A percentile compares a stretch with the other conserved stretches of the same genome.
phyloP scores from a whole-genome alignment of 2,329 filamentous ascomycete species.

The Fusarium verrucosum region DNA sequence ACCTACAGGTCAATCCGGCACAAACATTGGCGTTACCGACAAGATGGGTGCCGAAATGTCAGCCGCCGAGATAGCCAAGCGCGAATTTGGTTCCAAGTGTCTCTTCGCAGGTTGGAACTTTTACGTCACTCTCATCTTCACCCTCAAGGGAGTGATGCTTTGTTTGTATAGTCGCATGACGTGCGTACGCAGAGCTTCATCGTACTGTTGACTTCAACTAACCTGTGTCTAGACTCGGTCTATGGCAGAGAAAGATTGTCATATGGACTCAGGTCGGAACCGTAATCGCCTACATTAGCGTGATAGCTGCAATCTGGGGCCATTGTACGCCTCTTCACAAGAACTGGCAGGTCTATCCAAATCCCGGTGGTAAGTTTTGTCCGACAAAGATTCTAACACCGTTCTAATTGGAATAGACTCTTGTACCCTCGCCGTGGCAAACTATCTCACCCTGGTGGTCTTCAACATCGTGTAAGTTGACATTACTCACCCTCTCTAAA shows the following conservation, averaged over 20 bases:
- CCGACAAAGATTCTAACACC: accelerated
- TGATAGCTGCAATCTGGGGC: slow-evolving; percentile 48
- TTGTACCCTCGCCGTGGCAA: slow-evolving; percentile 50
- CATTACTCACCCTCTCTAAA: too few species aligned
- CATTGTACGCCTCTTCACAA: slow-evolving; percentile 51
- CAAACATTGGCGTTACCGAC: slow-evolving; percentile 50
- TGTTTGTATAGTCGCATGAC: slow-evolving; percentile 56
- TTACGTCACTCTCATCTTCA: slow-evolving; percentile 55
- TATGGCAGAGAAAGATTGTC: slow-evolving; percentile 51
- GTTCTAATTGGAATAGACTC: slow-evolving; percentile 36
- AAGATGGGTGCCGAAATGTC: slow-evolving; percentile 46
- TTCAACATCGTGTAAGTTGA: slow-evolving; percentile 49
- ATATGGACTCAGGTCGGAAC: slow-evolving; percentile 48
- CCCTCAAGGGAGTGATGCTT: slow-evolving; percentile 55
- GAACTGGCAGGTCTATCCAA: slow-evolving; percentile 54
- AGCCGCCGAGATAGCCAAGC: slow-evolving; percentile 41
- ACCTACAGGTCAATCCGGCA: slow-evolving; percentile 50
- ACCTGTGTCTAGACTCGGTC: slow-evolving; percentile 45
- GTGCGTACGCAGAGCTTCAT: slow-evolving; percentile 47
- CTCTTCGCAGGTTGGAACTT: slow-evolving; percentile 52
- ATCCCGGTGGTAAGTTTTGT: slow-evolving; percentile 50
- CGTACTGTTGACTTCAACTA: neutral
- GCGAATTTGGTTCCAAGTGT: slow-evolving; percentile 49
- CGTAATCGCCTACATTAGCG: slow-evolving; percentile 45
- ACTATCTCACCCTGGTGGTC: slow-evolving; percentile 50